Conservation (phyloP, 352 stramenopile genomes). For the Phytophthora idaei region DNA sequence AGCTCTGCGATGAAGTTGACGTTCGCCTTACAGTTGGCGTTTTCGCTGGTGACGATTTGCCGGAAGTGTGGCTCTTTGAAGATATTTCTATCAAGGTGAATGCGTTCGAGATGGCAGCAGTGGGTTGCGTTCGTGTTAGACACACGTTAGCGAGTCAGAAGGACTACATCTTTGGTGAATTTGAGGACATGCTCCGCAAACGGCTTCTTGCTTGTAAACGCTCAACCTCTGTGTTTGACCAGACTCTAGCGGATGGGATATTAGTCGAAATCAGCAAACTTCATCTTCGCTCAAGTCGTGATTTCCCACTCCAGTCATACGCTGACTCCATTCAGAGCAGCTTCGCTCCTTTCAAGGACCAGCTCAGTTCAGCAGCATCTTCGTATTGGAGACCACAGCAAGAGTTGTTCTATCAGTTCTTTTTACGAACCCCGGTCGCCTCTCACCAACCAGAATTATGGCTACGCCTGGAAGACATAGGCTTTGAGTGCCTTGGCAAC, state of each 20-base stretch:
- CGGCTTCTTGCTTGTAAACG: conserved; percentile 44
- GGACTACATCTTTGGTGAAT: conserved; percentile 76
- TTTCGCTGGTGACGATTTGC: conserved; percentile 73
- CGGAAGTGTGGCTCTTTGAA: conserved; percentile 71
- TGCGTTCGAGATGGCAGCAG: conserved; percentile 41
- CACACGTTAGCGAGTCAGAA: conserved; percentile 55
- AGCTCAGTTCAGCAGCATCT: conserved; percentile 28
- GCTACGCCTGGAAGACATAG: conserved; percentile 53
- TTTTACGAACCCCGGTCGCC: conserved; percentile 47
- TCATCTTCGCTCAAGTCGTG: conserved; percentile 35
- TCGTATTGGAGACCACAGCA: conserved; percentile 68
- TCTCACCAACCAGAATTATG: conserved; percentile 46
- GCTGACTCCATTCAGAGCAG: conserved; percentile 29
- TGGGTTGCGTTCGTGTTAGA: conserved; percentile 48
- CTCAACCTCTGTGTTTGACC: conserved; percentile 11
- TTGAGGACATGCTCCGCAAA: conserved; percentile 61
- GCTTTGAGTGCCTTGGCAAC: conserved; percentile 52
- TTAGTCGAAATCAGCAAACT: conserved; percentile 60
- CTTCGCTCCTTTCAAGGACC: conserved; percentile 41
- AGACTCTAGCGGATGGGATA: conserved; percentile 51
- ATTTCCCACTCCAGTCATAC: conserved; percentile 47
- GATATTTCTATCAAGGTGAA: conserved; percentile 51
- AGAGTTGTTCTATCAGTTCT: conserved; percentile 68
- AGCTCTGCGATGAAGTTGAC: conserved; percentile 36
- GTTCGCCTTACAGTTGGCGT: conserved; percentile 50